Percentiles rank a stretch among this genome's conserved stretches.
Evolutionary conservation across 108 stramenopile genomes (phyloP).

Genomic region (Nitzschia sp.): DNA sequence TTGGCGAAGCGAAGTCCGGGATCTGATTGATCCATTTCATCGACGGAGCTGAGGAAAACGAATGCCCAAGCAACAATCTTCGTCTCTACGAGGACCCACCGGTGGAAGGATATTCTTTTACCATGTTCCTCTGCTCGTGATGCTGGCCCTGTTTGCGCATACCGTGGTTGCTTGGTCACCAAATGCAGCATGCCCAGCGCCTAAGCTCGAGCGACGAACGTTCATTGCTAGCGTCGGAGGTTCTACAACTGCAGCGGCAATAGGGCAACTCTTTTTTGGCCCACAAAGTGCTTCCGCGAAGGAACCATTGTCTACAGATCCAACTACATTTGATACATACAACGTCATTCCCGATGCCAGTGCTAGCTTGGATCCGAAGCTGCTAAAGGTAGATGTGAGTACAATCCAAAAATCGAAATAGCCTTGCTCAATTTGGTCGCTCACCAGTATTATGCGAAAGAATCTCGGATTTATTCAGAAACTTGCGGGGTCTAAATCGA

Average conservation of each 20-base stretch:
- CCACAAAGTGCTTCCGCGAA: neutral
- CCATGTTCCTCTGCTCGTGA: too few relatives aligned
- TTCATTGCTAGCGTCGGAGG: neutral
- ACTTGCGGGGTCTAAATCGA: slow-evolving; percentile 8
- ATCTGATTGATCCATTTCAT: too few relatives aligned
- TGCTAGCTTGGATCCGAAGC: slow-evolving; percentile 29
- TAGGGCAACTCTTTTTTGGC: neutral
- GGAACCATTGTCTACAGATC: neutral
- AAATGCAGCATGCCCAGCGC: neutral
- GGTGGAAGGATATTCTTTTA: too few relatives aligned
- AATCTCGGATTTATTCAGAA: too few relatives aligned
- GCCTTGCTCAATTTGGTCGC: neutral
- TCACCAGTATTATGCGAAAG: neutral
- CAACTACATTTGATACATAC: slow-evolving; percentile 25
- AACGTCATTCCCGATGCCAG: slow-evolving; percentile 40
- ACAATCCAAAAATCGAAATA: too few relatives aligned
- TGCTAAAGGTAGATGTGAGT: slow-evolving; percentile 24
- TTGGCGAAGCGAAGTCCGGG: too few relatives aligned
- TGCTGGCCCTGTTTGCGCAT: too few relatives aligned
- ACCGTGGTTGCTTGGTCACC: too few relatives aligned
- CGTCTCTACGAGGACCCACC: too few relatives aligned
- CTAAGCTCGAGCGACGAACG: neutral
- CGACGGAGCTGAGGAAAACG: too few relatives aligned
- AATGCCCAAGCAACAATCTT: too few relatives aligned
- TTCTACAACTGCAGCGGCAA: neutral